Evolutionary conservation across 331 rosid species (phyloP), one percentile per base, ranked within the genome.

Genomic region (Cydonia oblonga): DNA sequence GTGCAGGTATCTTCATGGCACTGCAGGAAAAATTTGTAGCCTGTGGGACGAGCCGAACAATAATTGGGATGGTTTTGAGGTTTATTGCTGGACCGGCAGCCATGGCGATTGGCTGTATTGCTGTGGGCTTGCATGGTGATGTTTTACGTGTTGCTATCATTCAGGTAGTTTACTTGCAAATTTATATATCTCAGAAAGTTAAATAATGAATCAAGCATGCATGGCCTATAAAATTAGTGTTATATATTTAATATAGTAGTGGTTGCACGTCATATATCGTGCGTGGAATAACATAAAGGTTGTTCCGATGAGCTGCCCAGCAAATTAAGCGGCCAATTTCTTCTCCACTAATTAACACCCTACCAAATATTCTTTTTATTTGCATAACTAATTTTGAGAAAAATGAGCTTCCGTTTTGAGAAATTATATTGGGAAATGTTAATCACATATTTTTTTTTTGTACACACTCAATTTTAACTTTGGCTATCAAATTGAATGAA

Each of bases 81-180:
- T 95, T 95, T 75, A 72, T 89, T 6, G 99, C 96, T 3, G 99
- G 99, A 49, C 99, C 99, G 14, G 86, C 97, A 23, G 96, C 97
- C 18, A 85, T 89, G 93, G 97, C 97, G 13, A 85, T 95, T 46
- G 93, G 96, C 61, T 71, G 87, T 70, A 81, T 89, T 25, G 84
- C 80, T 13, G 90, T 88, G 33, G 97, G 99, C 64, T 82, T 95
- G 84, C 96, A 64, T 60, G 99, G 90, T 75, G 97, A 91, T 26
- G 87, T 87, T 75, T 77, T 95, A 24, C 90, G 91, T 57, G 87
- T 95, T 8, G 90, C 92, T 40, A 95, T 95, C 76, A 89, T 95
- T 61, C 99, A 95, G 96, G 98, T 89, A 56, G 25, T 49, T 16
- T 16, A 49, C 54, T 18, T 6, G 20, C 54, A 8, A 49, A 18